phyloP scores from a whole-genome alignment of 495 filamentous ascomycete species.

The Penicillium roqueforti region DNA sequence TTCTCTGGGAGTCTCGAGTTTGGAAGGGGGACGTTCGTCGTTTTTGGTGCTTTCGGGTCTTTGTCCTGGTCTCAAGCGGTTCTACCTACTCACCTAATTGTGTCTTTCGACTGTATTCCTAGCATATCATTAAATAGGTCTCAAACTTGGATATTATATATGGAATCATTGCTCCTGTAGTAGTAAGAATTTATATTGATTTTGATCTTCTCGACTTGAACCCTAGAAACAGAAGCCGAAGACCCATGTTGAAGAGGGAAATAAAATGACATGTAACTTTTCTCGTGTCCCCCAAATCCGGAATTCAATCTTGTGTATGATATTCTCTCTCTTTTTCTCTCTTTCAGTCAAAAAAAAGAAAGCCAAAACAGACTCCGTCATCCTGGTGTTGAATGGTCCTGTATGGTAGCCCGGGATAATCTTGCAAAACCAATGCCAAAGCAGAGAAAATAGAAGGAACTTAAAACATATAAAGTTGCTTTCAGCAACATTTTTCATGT shows the following conservation, averaged over 20 bases:
- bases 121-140: constrained; percentile 3
- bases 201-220: background rate
- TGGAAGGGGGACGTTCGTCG: background rate
- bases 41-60: background rate
- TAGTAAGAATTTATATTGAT: background rate
- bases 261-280: background rate
- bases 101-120: background rate
- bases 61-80: background rate
- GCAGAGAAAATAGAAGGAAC: background rate
- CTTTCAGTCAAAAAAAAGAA: background rate
- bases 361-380: background rate
- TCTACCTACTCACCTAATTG: background rate
- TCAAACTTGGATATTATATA: background rate
- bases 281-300: background rate
- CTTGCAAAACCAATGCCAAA: constrained; percentile 3
- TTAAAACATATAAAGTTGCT: background rate
- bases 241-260: constrained; percentile 4
- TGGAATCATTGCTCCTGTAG: background rate
- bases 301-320: background rate
- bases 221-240: background rate
- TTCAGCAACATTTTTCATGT: background rate
- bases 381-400: constrained; percentile 8
- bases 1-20: background rate
- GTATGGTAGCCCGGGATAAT: constrained; percentile 5
- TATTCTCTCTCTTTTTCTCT: background rate